Conservation (phyloP, 768 basidiomycete species). For the Pholiota conissans region DNA sequence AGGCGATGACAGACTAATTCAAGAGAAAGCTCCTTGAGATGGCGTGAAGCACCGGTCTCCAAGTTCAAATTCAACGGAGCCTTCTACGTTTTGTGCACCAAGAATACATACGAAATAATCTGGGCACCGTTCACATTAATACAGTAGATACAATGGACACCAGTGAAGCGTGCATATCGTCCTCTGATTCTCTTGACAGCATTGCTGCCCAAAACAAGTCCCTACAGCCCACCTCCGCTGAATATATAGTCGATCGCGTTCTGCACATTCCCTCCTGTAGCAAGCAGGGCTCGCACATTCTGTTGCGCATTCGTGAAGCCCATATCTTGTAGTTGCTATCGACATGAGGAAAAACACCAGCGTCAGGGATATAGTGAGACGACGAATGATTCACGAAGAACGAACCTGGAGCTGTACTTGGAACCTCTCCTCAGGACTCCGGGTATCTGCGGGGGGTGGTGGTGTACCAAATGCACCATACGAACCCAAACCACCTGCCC, state of each 20-base stretch:
- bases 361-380: too few species aligned
- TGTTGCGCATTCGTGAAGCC: slow-evolving; percentile 87
- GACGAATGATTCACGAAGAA: too few species aligned
- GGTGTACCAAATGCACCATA: slow-evolving; percentile 29
- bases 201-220: neutral
- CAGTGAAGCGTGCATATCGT: neutral
- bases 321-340: slow-evolving; percentile 92
- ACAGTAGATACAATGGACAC: neutral
- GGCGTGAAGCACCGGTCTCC: too few species aligned
- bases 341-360: slow-evolving; percentile 1
- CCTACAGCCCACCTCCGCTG: slow-evolving; percentile 69
- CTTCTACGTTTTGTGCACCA: too few species aligned
- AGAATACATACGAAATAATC: too few species aligned
- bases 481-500: neutral
- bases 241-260: slow-evolving; percentile 93
- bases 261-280: slow-evolving; percentile 92
- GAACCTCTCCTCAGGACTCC: slow-evolving; percentile 90
- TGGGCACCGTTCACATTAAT: too few species aligned
- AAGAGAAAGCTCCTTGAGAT: too few species aligned
- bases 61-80: too few species aligned
- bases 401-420: slow-evolving; percentile 80
- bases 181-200: neutral
- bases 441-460: slow-evolving; percentile 59
- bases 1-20: too few species aligned
- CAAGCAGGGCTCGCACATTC: slow-evolving; percentile 88